phyloP scores from a whole-genome alignment of 306 rosid genomes.

The Vigna trinervia region DNA sequence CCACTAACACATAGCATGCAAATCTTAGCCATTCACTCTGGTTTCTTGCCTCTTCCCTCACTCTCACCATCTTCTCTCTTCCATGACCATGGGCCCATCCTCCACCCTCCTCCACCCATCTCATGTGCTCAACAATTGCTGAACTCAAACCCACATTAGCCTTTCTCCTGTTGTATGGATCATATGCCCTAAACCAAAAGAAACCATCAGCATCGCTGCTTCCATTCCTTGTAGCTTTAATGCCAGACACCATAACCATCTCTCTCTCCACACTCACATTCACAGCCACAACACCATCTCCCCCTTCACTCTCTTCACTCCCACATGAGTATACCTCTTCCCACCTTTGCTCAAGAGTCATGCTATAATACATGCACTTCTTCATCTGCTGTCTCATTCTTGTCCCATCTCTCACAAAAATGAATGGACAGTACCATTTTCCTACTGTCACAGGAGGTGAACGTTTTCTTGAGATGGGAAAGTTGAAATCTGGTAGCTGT shows the following conservation, averaged over 20 bases:
- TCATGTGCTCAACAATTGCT: slow-evolving; percentile 69
- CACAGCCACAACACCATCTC: slow-evolving; percentile 51
- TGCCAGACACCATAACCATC: slow-evolving; percentile 57
- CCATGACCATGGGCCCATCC: slow-evolving; percentile 71
- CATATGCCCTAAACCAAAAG: slow-evolving; percentile 64
- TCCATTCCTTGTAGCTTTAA: slow-evolving; percentile 56
- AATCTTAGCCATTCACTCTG: slow-evolving; percentile 59
- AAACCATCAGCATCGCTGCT: slow-evolving; percentile 54
- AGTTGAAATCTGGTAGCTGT: slow-evolving; percentile 63
- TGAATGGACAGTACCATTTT: slow-evolving; percentile 80
- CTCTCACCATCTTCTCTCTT: slow-evolving; percentile 57
- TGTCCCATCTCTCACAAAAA: slow-evolving; percentile 68
- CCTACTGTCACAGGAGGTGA: slow-evolving; percentile 67
- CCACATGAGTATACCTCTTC: slow-evolving; percentile 73
- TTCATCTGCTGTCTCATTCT: slow-evolving; percentile 63
- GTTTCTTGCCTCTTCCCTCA: slow-evolving; percentile 55
- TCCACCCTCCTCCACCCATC: slow-evolving; percentile 77
- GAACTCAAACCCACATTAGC: slow-evolving; percentile 66
- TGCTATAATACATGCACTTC: slow-evolving; percentile 60
- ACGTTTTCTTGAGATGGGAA: slow-evolving; percentile 58
- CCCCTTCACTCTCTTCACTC: slow-evolving; percentile 41
- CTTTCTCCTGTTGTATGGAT: slow-evolving; percentile 45
- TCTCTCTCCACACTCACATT: slow-evolving; percentile 66
- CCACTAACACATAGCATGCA: slow-evolving; percentile 70
- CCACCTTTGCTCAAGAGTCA: slow-evolving; percentile 84